Evolutionary conservation across 192 early-diverging fungal species (phyloP), one percentile per base, ranked within the genome.

Genomic region (Blastocladiella britannica): DNA sequence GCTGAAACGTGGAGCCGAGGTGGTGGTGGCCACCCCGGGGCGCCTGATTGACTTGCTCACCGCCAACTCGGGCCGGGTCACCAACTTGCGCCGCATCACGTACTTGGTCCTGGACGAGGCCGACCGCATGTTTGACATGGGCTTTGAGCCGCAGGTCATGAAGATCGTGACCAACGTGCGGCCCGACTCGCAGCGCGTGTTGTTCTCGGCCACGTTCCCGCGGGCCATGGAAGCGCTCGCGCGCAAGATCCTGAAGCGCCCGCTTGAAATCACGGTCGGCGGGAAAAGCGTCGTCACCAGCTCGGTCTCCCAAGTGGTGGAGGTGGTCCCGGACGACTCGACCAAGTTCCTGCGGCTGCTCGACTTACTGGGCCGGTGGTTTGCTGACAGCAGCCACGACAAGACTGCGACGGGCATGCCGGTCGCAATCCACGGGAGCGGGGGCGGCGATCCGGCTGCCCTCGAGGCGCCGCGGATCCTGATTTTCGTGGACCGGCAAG

Each of bases 121-220:
- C 3, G 89, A 85, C 67, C 80, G 87, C 61, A 96, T 98, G 92
- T 94, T 98, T 73, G 92, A 96, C 67, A 87, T 94, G 84, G 95
- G 93, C 12, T 99, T 99, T 63, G 92, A 93, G 66, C 91, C 89
- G 27, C 91, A 94, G 66, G 90, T 98, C 23, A 89, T 91, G 81
- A 85, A 88, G 63, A 96, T 99, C 58, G 83, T 96, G 23, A 86
- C 84, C 56, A 88, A 86, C 63, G 83, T 92, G 18, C 77, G 91
- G 20, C 91, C 92, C 8, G 73, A 79, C 55, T 76, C 85, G 12
- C 91, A 93, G 58, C 87, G 87, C 0, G 82, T 93, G 4, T 66
- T 93, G 28, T 96, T 96, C 57, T 93, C 90, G 6, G 92, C 92
- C 25, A 96, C 92, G 4, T 96, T 96, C 64, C 90, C 92, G 0